phyloP scores from a whole-genome alignment of 257 asterid species.

The Gentiana macrophylla region DNA sequence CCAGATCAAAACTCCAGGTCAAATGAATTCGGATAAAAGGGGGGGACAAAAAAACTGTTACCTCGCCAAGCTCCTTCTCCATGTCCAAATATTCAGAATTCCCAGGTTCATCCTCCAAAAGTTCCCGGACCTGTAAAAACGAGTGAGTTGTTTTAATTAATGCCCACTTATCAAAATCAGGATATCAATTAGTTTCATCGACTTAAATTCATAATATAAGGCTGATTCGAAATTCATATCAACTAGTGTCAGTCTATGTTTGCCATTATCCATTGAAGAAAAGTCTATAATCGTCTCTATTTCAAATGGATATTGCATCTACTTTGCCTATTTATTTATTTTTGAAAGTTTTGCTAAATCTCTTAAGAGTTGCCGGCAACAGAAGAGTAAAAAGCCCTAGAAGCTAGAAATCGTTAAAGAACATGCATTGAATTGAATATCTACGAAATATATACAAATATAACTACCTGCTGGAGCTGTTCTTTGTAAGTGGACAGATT shows the following conservation, averaged over 20 bases:
- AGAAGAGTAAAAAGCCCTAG: too few species aligned
- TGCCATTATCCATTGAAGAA: too few species aligned
- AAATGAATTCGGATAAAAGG: slow-evolving; percentile 1
- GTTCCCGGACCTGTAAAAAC: slow-evolving; percentile 49
- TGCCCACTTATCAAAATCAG: background rate
- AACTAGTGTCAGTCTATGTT: too few species aligned
- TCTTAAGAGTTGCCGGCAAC: too few species aligned
- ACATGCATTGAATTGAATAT: background rate
- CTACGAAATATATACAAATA: too few species aligned
- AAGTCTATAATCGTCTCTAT: too few species aligned
- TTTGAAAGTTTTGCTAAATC: too few species aligned
- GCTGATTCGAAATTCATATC: too few species aligned
- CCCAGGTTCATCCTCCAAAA: slow-evolving; percentile 64
- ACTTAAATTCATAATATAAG: too few species aligned
- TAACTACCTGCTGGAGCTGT: slow-evolving; percentile 79
- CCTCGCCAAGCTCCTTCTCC: slow-evolving; percentile 98
- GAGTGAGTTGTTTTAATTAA: too few species aligned
- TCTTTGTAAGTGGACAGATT: slow-evolving; percentile 80
- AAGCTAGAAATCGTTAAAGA: background rate
- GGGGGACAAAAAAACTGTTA: slow-evolving; percentile 18
- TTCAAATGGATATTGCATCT: too few species aligned
- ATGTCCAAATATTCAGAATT: slow-evolving; percentile 84
- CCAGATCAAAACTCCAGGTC: background rate
- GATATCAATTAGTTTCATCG: background rate
- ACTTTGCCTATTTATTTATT: too few species aligned